These are phyloP conservation scores for Venturia asperata DNA, from an alignment of 2,329 filamentous ascomycete species.

Conservation along the genomic window DNA sequence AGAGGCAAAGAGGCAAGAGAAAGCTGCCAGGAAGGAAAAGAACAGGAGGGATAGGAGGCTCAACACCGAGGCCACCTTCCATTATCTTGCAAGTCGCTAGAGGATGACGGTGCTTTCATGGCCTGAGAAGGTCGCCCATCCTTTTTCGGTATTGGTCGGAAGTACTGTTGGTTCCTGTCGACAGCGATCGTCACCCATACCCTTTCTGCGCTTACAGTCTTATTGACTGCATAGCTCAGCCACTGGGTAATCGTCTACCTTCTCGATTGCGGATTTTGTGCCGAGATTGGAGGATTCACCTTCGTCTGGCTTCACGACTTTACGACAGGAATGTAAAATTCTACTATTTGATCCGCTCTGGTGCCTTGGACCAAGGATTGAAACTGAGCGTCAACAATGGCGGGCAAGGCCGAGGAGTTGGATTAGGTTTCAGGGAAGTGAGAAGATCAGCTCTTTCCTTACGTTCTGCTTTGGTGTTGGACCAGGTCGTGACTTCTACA, in stretches of 20 bases:
- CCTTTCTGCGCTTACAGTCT: neutral
- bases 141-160: neutral
- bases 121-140: neutral
- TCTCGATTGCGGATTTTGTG: too few relatives aligned
- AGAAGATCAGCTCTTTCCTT: neutral
- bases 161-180: neutral
- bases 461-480: neutral
- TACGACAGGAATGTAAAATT: neutral
- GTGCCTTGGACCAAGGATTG: neutral
- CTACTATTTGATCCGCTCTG: neutral
- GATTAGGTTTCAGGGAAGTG: neutral
- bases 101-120: neutral
- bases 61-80: constrained; percentile 3
- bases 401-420: neutral
- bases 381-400: neutral
- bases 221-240: neutral
- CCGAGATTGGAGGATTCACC: neutral
- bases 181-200: neutral
- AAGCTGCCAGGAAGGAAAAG: neutral
- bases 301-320: neutral
- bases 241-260: neutral
- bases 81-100: neutral
- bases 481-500: neutral
- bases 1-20: constrained; percentile 10
- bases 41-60: constrained; percentile 2